Conservation (phyloP, 768 basidiomycete species). For the Hypsizygus marmoreus region DNA sequence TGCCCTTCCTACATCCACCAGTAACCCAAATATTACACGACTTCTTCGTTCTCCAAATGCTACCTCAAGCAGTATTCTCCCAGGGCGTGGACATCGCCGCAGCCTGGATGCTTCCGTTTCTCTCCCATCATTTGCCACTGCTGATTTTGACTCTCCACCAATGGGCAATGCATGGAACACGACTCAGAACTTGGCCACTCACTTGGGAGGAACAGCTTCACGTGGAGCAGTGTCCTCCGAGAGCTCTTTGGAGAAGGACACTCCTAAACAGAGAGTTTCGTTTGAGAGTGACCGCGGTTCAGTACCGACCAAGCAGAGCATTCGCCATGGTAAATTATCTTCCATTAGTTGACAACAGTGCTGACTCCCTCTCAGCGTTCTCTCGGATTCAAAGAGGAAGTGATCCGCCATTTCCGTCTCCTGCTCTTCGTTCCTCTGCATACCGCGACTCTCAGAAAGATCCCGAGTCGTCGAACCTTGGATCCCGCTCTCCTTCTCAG, state of each 20-base stretch:
- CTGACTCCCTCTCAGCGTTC: constrained; percentile 23
- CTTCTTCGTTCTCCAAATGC: constrained; percentile 33
- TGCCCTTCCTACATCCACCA: constrained; percentile 33
- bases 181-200: constrained; percentile 5
- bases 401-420: constrained; percentile 35
- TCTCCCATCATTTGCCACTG: constrained; percentile 38
- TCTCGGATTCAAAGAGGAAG: constrained; percentile 32
- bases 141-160: constrained; percentile 25
- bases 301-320: constrained; percentile 36
- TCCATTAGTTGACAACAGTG: background rate
- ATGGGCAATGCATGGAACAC: constrained; percentile 23
- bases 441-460: constrained; percentile 24
- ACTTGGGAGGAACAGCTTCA: constrained; percentile 15
- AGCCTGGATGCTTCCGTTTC: constrained; percentile 46
- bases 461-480: constrained; percentile 20
- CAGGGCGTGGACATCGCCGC: constrained; percentile 34
- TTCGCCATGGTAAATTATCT: constrained; percentile 39
- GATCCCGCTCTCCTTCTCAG: constrained; percentile 50
- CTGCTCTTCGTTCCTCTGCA: constrained; percentile 30
- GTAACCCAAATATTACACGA: constrained; percentile 36
- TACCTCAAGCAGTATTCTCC: constrained; percentile 23
- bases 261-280: constrained; percentile 53
- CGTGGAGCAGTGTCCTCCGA: constrained; percentile 33
- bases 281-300: constrained; percentile 56
- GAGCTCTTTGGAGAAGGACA: constrained; percentile 40